phyloP scores from a whole-genome alignment of 495 filamentous ascomycete genomes.

The Penicillium fimorum region DNA sequence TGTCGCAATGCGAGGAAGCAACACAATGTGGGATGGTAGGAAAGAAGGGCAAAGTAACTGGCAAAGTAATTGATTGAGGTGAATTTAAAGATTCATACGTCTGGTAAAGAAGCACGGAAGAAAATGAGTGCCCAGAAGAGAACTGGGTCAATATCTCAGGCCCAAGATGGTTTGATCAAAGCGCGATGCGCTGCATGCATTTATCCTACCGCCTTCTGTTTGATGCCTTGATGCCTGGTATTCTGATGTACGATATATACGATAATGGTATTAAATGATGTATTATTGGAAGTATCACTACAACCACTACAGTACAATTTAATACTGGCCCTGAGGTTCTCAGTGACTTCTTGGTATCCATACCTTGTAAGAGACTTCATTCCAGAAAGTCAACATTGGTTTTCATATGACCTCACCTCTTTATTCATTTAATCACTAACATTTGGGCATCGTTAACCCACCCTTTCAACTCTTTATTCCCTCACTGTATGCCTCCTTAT shows the following conservation, averaged over 20 bases:
- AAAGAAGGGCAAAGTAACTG: not conserved
- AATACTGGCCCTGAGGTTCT: not conserved
- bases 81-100: not conserved
- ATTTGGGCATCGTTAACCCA: not conserved
- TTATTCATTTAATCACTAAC: not conserved
- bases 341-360: not conserved
- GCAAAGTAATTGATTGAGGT: not conserved
- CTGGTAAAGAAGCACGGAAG: not conserved
- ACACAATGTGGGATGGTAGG: not conserved
- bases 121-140: not conserved
- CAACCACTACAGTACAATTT: not conserved
- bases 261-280: not conserved
- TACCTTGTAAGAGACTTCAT: not conserved
- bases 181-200: conserved; percentile 30
- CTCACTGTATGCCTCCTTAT: not conserved
- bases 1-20: conserved; percentile 12
- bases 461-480: not conserved
- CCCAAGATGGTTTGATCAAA: conserved; percentile 17
- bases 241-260: not conserved
- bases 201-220: conserved; percentile 23
- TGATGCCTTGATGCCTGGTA: conserved; percentile 25
- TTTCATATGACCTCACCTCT: conserved; percentile 8
- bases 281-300: not conserved
- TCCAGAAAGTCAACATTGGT: not conserved
- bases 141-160: conserved; percentile 10